Percentiles rank a stretch among this genome's conserved stretches.
These are phyloP conservation scores for Trichoderma atroviride DNA, from an alignment of 2,329 filamentous ascomycete genomes.

Conservation along the genomic window DNA sequence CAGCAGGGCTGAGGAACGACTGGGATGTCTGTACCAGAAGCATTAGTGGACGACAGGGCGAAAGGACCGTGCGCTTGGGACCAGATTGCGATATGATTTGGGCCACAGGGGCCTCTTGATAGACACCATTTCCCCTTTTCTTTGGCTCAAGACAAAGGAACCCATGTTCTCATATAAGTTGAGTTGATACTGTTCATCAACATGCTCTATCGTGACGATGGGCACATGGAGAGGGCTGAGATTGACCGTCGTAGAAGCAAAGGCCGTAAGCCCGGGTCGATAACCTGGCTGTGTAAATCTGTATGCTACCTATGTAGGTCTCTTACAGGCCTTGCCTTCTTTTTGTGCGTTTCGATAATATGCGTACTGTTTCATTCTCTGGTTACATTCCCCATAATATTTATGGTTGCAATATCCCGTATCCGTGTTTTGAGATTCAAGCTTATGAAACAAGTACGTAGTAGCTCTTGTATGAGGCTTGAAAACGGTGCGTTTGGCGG, in stretches of 20 bases:
- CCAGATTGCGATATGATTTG: conserved; percentile 26
- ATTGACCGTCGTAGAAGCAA: neutral
- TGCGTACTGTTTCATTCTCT: neutral
- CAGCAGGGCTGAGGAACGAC: conserved; percentile 26
- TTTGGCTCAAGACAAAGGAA: conserved; percentile 9
- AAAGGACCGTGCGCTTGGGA: conserved; percentile 23
- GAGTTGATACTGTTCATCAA: neutral
- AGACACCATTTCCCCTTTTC: neutral
- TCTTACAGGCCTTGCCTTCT: neutral
- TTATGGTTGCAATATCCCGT: neutral
- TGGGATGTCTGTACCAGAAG: conserved; percentile 19
- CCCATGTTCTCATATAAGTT: neutral
- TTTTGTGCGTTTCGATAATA: neutral
- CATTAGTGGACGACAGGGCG: conserved; percentile 18
- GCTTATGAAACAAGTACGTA: neutral
- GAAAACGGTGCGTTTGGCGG: neutral
- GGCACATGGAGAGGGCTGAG: neutral
- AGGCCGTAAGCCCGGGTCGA: neutral
- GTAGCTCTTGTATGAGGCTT: neutral
- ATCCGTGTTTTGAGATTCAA: neutral
- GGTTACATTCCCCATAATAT: neutral
- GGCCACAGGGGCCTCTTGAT: conserved; percentile 5
- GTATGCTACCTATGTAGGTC: neutral
- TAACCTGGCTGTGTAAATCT: neutral
- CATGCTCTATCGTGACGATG: neutral